phyloP scores from a whole-genome alignment of 805 yeast species.

The Blastobotrys americana region DNA sequence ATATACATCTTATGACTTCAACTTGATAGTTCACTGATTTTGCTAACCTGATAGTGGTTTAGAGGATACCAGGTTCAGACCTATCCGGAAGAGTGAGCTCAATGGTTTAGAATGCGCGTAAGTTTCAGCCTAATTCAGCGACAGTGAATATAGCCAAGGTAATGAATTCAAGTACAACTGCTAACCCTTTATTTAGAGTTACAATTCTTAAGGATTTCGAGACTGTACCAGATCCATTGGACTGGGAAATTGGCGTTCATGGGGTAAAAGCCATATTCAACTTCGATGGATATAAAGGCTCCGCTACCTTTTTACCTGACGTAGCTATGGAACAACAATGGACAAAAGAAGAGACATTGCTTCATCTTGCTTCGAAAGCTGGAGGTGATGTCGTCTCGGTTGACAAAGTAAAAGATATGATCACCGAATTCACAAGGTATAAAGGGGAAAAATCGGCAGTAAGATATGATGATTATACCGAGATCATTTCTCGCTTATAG shows the following conservation, averaged over 20 bases:
- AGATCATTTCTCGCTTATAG: conserved; percentile 8
- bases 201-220: conserved; percentile 59
- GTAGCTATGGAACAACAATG: conserved; percentile 86
- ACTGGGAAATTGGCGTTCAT: conserved; percentile 79
- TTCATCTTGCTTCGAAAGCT: conserved; percentile 66
- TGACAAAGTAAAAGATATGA: conserved; percentile 20
- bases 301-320: conserved; percentile 84
- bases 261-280: conserved; percentile 63
- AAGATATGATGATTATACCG: conserved; percentile 36
- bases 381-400: conserved; percentile 17
- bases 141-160: too few relatives aligned
- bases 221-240: conserved; percentile 43
- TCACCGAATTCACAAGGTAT: conserved; percentile 47
- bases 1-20: not conserved
- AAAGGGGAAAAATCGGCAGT: conserved; percentile 44
- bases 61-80: conserved; percentile 70
- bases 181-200: conserved; percentile 33
- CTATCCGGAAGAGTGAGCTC: conserved; percentile 53
- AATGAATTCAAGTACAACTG: not conserved
- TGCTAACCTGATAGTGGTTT: conserved; percentile 55
- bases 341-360: conserved; percentile 64
- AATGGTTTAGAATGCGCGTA: conserved; percentile 40
- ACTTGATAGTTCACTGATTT: too few relatives aligned
- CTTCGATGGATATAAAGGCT: conserved; percentile 33
- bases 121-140: too few relatives aligned